phyloP scores from a whole-genome alignment of 2,329 filamentous ascomycete species.

The Colletotrichum aenigma region DNA sequence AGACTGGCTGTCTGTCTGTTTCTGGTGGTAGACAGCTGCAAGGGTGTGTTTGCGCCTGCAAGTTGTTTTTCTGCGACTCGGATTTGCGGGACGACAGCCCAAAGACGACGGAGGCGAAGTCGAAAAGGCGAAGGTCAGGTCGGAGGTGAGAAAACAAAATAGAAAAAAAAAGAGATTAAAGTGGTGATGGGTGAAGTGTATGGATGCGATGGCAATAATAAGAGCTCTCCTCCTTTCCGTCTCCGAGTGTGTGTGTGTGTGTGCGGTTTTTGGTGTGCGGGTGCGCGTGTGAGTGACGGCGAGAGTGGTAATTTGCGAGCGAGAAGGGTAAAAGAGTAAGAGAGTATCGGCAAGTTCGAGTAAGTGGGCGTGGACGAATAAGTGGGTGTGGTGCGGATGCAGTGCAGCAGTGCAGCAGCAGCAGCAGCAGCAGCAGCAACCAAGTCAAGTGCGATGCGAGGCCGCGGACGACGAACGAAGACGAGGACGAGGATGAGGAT shows the following conservation, averaged over 20 bases:
- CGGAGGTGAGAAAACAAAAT: background rate
- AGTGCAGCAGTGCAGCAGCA: background rate
- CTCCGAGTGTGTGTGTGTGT: background rate
- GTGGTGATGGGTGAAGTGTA: background rate
- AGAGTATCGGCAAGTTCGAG: background rate
- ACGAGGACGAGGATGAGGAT: background rate
- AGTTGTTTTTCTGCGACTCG: background rate
- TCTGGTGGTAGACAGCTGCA: background rate
- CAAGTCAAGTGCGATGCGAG: background rate
- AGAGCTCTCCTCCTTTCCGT: background rate
- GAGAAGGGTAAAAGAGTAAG: background rate
- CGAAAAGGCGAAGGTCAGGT: background rate
- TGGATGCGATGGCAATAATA: conserved; percentile 9
- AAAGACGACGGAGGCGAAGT: background rate
- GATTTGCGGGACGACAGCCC: background rate
- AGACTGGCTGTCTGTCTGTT: background rate
- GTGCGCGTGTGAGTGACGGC: background rate
- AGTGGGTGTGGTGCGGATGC: conserved; percentile 14
- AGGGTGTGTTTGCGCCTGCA: background rate
- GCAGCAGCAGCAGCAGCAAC: background rate
- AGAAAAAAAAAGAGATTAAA: background rate
- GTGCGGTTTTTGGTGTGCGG: background rate
- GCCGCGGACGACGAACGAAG: background rate
- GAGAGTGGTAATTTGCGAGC: background rate
- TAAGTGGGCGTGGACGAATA: conserved; percentile 11